Conservation (phyloP, 2,329 filamentous ascomycete genomes). For the Aspergillus viridinutans region DNA sequence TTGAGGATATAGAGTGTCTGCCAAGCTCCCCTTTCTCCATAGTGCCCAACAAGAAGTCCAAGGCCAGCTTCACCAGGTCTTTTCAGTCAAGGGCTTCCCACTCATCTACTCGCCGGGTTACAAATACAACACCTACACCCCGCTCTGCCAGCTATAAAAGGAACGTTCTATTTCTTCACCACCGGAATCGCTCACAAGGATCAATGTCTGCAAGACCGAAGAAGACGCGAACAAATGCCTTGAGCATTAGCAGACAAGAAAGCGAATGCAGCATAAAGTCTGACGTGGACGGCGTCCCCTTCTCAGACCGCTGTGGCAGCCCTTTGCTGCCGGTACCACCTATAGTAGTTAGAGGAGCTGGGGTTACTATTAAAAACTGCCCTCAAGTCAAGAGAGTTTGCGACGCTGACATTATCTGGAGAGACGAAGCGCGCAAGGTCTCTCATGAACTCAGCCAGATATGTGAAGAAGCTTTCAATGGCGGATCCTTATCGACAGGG, state of each 20-base stretch:
- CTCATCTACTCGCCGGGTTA: slow-evolving; percentile 43
- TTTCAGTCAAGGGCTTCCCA: slow-evolving; percentile 47
- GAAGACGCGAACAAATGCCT: slow-evolving; percentile 7
- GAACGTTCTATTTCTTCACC: slow-evolving; percentile 60
- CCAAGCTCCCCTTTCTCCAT: slow-evolving; percentile 29
- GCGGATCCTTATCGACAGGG: slow-evolving; percentile 53
- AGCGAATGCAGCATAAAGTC: slow-evolving; percentile 22
- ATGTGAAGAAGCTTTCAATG: slow-evolving; percentile 88
- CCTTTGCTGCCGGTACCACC: slow-evolving; percentile 39
- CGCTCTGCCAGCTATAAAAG: slow-evolving; percentile 54
- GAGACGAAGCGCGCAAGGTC: slow-evolving; percentile 77
- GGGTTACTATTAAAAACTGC: slow-evolving; percentile 24
- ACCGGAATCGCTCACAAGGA: slow-evolving; percentile 39
- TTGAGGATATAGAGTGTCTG: slow-evolving; percentile 8
- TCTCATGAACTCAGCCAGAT: slow-evolving; percentile 83
- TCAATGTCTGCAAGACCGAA: slow-evolving; percentile 22
- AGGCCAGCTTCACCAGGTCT: slow-evolving; percentile 32
- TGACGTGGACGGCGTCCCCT: slow-evolving; percentile 13
- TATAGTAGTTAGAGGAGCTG: slow-evolving; percentile 32
- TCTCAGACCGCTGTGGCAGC: slow-evolving; percentile 29
- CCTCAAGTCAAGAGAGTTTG: slow-evolving; percentile 40
- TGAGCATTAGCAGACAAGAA: slow-evolving; percentile 21
- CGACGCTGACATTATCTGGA: slow-evolving; percentile 51
- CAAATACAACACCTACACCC: slow-evolving; percentile 31
- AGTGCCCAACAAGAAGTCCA: slow-evolving; percentile 29